Base-by-base conservation (phyloP, 768 basidiomycete genomes). In the Baorangia bicolor region DNA sequence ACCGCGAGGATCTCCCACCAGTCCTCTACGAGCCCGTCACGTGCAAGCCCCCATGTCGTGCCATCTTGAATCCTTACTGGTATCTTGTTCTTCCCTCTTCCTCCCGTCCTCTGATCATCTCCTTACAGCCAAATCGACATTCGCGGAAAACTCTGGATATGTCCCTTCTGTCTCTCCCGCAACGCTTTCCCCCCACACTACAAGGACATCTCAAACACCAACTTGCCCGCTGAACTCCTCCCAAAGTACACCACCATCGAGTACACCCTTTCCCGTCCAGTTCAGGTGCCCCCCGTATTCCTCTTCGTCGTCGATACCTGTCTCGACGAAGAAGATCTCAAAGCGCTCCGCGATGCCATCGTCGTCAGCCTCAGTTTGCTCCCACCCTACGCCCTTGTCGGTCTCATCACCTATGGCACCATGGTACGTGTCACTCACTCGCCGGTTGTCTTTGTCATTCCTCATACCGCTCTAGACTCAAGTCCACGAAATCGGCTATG, bases 201-300 rank as follows among this genome's bases (percentile, higher is more conserved):
- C 81, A 96, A 97, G 76, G 96, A 98, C 70, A 96, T 99, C 62
- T 94, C 94, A 44, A 90, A 89, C 74, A 95, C 91, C 61, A 98
- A 98, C 74, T 83, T 98, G 20, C 97, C 97, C 47, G 90, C 94
- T 14, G 97, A 99, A 71, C 82, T 99, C 30, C 75, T 98, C 37
- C 94, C 96, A 68, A 95, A 97, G 75, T 98, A 98, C 80, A 98
- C 97, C 31, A 99, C 97, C 9, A 97, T 99, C 74, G 97, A 99
- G 75, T 99, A 99, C 77, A 98, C 96, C n/a, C 88, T 98, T 44
- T 81, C 89, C 25, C 85, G 96, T 58, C 88, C 92, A 1, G 92
- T 87, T 13, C 92, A 88, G 65, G 88, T 96, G 42, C 95, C 96
- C 5, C 96, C 97, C 49, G 84, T 98, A 73, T 98, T 99, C 81